Percentiles rank a stretch among this genome's conserved stretches.
These are phyloP conservation scores for Amoebophrya sp. DNA, from an alignment of 169 alveolate species.

Conservation along the genomic window DNA sequence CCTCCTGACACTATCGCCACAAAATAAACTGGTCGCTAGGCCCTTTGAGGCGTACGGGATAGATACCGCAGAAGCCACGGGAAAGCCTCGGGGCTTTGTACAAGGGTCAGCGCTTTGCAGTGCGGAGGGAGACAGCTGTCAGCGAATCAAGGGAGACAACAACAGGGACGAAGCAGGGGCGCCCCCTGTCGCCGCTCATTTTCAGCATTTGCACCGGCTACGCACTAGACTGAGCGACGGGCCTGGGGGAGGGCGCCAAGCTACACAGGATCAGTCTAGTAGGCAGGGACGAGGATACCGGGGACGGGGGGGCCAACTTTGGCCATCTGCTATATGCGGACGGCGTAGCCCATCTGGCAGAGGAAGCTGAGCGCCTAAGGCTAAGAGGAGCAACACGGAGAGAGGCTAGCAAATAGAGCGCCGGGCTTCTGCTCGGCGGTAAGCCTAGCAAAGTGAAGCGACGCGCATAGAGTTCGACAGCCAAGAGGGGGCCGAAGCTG, in stretches of 20 bases:
- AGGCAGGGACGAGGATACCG: neutral
- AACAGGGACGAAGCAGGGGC: neutral
- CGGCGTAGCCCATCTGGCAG: neutral
- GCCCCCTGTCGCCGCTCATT: neutral
- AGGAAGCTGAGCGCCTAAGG: neutral
- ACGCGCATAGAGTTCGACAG: neutral
- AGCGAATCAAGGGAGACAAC: neutral
- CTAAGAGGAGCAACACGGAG: neutral
- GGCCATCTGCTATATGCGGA: neutral
- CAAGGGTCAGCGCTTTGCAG: neutral
- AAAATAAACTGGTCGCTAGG: neutral
- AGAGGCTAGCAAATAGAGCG: neutral
- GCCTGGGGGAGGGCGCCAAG: neutral
- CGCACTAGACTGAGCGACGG: neutral
- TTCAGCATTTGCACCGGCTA: neutral
- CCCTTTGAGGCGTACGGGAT: neutral
- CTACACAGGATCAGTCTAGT: neutral
- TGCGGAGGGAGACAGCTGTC: neutral
- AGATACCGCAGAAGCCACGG: neutral
- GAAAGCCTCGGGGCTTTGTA: neutral
- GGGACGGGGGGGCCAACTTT: neutral
- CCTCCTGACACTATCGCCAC: neutral
- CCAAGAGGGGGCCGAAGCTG: neutral
- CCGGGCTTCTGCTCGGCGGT: neutral
- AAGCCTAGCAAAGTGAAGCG: neutral